These are phyloP conservation scores for Bruguiera sexangula DNA, from an alignment of 345 rosid species.

Conservation along the genomic window DNA sequence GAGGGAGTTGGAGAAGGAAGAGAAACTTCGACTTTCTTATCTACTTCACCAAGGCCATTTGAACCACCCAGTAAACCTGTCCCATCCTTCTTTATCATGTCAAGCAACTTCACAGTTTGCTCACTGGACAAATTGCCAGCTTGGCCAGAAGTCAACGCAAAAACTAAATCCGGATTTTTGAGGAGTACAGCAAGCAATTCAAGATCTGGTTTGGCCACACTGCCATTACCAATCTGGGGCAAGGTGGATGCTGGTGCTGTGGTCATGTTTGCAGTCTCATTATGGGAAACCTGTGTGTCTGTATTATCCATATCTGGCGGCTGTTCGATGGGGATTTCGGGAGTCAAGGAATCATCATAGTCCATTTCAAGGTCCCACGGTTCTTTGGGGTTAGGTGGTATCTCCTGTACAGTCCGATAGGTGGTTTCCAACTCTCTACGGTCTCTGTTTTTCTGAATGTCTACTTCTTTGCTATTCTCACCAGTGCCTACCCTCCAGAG, in stretches of 20 bases:
- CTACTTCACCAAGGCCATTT: slow-evolving; percentile 35
- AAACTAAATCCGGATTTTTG: slow-evolving; percentile 84
- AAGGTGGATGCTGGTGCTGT: slow-evolving; percentile 34
- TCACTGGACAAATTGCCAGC: slow-evolving; percentile 55
- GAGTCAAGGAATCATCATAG: slow-evolving; percentile 84
- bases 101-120: slow-evolving; percentile 79
- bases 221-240: slow-evolving; percentile 30
- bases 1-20: slow-evolving; percentile 97
- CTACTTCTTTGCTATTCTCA: slow-evolving; percentile 89
- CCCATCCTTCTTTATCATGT: slow-evolving; percentile 63
- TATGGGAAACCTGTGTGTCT: slow-evolving; percentile 46
- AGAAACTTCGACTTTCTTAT: slow-evolving; percentile 77
- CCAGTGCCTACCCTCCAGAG: slow-evolving; percentile 78
- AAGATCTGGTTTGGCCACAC: slow-evolving; percentile 64
- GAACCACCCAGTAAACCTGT: slow-evolving; percentile 24
- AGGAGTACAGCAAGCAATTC: slow-evolving; percentile 92
- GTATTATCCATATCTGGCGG: slow-evolving; percentile 56
- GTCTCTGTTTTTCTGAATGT: slow-evolving; percentile 74
- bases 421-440: slow-evolving; percentile 78
- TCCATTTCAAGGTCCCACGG: slow-evolving; percentile 99
- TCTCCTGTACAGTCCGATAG: slow-evolving; percentile 47
- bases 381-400: slow-evolving; percentile 83
- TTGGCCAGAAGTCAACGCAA: slow-evolving; percentile 85
- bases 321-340: slow-evolving; percentile 79
- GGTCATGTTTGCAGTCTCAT: slow-evolving; percentile 30